phyloP scores from a whole-genome alignment of 169 alveolate genomes.

The Plasmodium knowlesi region DNA sequence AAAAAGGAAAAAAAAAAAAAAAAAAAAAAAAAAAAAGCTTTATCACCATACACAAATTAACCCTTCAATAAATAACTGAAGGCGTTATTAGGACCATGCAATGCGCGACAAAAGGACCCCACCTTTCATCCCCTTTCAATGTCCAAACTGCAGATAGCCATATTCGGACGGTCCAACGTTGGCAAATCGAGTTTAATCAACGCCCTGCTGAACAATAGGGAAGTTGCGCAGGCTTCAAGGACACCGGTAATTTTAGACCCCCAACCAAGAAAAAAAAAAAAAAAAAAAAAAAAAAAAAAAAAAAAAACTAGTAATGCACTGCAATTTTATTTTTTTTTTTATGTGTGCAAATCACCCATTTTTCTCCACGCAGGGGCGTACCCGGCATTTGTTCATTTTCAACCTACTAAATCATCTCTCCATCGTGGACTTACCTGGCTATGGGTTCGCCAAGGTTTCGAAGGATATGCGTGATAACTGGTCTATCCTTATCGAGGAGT shows the following conservation, averaged over 20 bases:
- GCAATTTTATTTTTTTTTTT: background rate
- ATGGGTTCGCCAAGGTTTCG: constrained; percentile 88
- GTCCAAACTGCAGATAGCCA: constrained; percentile 85
- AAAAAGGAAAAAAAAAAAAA: constrained; percentile 6
- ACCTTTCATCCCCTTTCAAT: background rate
- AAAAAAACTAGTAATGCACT: background rate
- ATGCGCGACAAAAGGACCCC: background rate
- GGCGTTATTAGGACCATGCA: background rate
- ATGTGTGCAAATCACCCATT: background rate
- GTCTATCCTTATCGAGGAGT: constrained; percentile 35
- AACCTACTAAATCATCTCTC: constrained; percentile 84
- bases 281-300: background rate
- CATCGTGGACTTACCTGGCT: constrained; percentile 91
- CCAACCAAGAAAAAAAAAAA: background rate
- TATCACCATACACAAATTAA: background rate
- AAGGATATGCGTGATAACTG: constrained; percentile 75
- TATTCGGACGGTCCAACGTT: constrained; percentile 93
- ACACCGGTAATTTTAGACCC: constrained; percentile 82
- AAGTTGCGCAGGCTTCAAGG: constrained; percentile 87
- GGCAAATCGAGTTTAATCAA: constrained; percentile 95
- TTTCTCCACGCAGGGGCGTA: constrained; percentile 82
- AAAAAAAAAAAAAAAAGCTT: background rate
- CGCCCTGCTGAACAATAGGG: constrained; percentile 86
- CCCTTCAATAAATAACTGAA: background rate
- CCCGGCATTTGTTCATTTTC: constrained; percentile 89